Evolutionary conservation across 129 eudicot genomes (phyloP), one percentile per base, ranked within the genome.

Genomic region (Flaveria brownii): DNA sequence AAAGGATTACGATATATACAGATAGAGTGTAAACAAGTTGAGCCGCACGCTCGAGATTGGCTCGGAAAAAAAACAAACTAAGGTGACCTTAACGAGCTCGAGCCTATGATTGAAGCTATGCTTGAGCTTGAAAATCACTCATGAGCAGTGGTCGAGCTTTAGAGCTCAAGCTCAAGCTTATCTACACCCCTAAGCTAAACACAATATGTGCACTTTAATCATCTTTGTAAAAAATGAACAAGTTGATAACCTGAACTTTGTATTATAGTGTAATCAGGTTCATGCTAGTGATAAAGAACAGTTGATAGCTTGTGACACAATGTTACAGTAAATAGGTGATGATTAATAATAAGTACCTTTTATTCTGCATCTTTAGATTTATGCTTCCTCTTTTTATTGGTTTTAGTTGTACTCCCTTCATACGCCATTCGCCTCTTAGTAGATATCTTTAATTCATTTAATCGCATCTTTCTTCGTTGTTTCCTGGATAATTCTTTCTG

Each of bases 371-470:
- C 30, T 61, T 80, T 74, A 56, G 84, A 67, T 83, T 71, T 33
- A 23, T 70, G 81, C 74, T 86, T 81, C 84, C 64, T 86, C 77
- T 86, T 88, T 23, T 82, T 87, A 84, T 84, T 88, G 26, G 89
- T 52, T 67, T 80, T 83, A 55, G 87, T 64, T 11, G 60, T 81
- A 49, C 77, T 81, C 71, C 80, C 84, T 49, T 86, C 86, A 85
- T 93, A 93, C 14, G 98, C 98, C 77, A 67, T 14, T 46, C 79
- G 92, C 86, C 98, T 90, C 0, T 84, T 49, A 2, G 33, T 65
- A 23, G 96, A 33, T 49, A 87, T 50, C 73, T 90, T 88, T 5
- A 84, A 75, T 33, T 84, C 86, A 11, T 73, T 83, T 71, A 63
- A 70, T 25, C 83, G 83, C 1, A 25, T 79, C 81, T 71, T 90